Percentiles rank a stretch among this genome's conserved stretches.
These are phyloP conservation scores for Cryptococcus hybrid DNA, from an alignment of 1,284 basidiomycete species.

Conservation along the genomic window DNA sequence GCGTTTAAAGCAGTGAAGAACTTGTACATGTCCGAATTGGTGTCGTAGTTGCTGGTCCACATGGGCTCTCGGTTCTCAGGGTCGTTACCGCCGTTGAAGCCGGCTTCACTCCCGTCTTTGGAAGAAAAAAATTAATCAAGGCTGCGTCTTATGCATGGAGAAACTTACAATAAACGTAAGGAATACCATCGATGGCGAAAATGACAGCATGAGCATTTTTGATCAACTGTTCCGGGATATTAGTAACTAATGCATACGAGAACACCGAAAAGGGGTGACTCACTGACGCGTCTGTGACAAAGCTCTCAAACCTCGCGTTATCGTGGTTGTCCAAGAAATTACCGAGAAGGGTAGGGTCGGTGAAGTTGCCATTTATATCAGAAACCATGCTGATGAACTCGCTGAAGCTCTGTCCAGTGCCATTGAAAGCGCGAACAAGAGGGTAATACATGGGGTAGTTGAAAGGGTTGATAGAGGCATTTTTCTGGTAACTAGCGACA, in stretches of 20 bases:
- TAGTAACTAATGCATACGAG: no score
- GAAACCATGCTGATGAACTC: slow-evolving; percentile 22
- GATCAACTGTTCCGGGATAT: slow-evolving; percentile 30
- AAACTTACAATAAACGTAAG: slow-evolving; percentile 53
- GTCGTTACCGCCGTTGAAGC: slow-evolving; percentile 53
- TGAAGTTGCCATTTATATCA: background rate
- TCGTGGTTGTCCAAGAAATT: slow-evolving; percentile 52
- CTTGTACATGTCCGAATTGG: slow-evolving; percentile 54
- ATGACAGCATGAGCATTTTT: slow-evolving; percentile 53
- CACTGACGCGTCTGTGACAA: slow-evolving; percentile 22
- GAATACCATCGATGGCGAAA: slow-evolving; percentile 56
- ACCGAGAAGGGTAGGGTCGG: slow-evolving; percentile 49
- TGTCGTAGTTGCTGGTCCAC: slow-evolving; percentile 52
- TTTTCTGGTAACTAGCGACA: slow-evolving; percentile 43
- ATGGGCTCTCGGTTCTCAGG: slow-evolving; percentile 47
- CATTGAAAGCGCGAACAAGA: slow-evolving; percentile 39
- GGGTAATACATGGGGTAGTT: slow-evolving; percentile 60
- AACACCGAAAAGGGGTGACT: slow-evolving; percentile 1
- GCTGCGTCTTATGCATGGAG: slow-evolving; percentile 3
- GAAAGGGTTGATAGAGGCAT: slow-evolving; percentile 55
- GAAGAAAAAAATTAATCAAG: no score
- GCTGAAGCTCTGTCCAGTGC: slow-evolving; percentile 15
- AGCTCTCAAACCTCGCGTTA: slow-evolving; percentile 46
- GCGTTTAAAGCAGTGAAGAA: slow-evolving; percentile 61
- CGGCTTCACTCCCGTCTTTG: slow-evolving; percentile 42